Conservation (phyloP, 176 grass and related monocot genomes). For the Musa itinerans region DNA sequence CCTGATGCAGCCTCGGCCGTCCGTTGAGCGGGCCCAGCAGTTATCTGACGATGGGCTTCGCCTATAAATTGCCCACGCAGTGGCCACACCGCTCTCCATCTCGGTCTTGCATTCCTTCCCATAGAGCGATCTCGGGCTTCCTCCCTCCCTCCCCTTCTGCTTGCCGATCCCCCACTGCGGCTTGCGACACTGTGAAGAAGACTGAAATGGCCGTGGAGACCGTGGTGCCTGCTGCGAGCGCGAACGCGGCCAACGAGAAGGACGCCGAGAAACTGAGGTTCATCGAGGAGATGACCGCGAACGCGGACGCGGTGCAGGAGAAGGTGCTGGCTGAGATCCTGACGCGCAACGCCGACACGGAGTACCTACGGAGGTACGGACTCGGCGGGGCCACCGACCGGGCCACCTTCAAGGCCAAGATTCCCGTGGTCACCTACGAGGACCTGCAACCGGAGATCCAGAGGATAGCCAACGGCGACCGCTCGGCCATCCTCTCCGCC, state of each 20-base stretch:
- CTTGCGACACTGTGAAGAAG: background rate
- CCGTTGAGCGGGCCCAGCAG: background rate
- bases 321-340: slow-evolving; percentile 79
- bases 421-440: slow-evolving; percentile 82
- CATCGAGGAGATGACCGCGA: slow-evolving; percentile 76
- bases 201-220: slow-evolving; percentile 62
- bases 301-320: slow-evolving; percentile 64
- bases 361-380: slow-evolving; percentile 63
- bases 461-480: slow-evolving; percentile 75
- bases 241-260: slow-evolving; percentile 34
- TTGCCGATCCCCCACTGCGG: background rate
- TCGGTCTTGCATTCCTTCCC: background rate
- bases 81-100: background rate
- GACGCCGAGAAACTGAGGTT: slow-evolving; percentile 78
- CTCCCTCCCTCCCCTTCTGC: background rate
- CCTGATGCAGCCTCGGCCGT: background rate
- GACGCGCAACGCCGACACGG: slow-evolving; percentile 52
- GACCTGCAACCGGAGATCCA: slow-evolving; percentile 90
- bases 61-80: background rate
- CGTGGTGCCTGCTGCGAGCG: slow-evolving; percentile 22
- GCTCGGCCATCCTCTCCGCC: slow-evolving; percentile 66
- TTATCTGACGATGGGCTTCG: background rate
- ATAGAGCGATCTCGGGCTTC: no score
- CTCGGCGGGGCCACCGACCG: slow-evolving; percentile 52
- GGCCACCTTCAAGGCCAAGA: slow-evolving; percentile 54